Base-by-base conservation (phyloP, 768 basidiomycete genomes). In the Leccinum subgranulosum region DNA sequence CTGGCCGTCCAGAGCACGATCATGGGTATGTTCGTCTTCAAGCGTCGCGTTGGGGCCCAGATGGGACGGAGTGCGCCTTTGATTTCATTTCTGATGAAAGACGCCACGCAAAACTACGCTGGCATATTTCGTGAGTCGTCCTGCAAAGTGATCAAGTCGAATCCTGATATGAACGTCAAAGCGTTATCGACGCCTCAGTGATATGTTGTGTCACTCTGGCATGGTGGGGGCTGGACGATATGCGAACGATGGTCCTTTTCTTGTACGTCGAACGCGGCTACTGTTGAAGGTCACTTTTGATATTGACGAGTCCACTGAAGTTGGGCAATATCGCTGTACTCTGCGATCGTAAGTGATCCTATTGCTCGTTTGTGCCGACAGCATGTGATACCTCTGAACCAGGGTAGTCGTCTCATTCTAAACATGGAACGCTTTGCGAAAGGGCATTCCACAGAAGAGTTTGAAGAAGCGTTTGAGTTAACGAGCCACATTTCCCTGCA, bases 21-120 rank as follows among this genome's bases (percentile, higher is more conserved):
- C 17, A 76, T 81, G 36, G 63, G 57, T n/a, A 66, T 80, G 41
- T 77, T 77, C 1, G 10, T 68, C 1, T 68, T 66, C 46, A 79
- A 79, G 57, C 77, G 76, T 59, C 51, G 71, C 3, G 25, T 62
- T 25, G 70, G 74, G 4, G 54, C 72, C 10, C 74, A 73, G 46
- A 62, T 66, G 0, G 77, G 76, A 6, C 76, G 75, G 31, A 72
- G 76, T 45, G 71, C 75, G 1, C 79, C 77, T 0, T 61, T 81
- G 6, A 58, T 79, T 12, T 57, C 70, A 7, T 57, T 81, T 47
- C 66, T 81, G 14, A 69, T 78, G 64, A 74, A 75, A 15, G 81
- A 82, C 63, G 76, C 80, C 6, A 73, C 75, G 4, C 75, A 76
- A 72, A 76, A 78, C 3, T 80, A 78, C 63, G 49, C 76, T 36